Base-by-base conservation (phyloP, 768 basidiomycete genomes). In the Daedaleopsis sinensis region DNA sequence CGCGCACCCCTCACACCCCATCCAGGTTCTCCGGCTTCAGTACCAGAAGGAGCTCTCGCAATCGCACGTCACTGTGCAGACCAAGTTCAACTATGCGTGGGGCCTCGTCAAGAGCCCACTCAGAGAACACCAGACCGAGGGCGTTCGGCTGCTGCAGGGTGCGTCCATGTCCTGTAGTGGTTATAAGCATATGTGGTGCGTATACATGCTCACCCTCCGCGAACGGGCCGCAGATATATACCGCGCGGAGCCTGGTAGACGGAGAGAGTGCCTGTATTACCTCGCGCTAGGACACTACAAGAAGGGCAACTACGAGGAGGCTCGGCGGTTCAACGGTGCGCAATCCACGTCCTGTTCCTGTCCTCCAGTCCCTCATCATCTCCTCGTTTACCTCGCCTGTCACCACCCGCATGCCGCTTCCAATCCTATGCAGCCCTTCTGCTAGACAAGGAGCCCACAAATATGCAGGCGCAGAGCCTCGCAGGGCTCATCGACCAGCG, bases 51-150 rank as follows among this genome's bases (percentile, higher is more conserved):
- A 99, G 73, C 79, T 86, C 19, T 79, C 84, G 0, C 89, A 94
- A 65, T 82, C 86, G 52, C 94, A 96, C 74, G 84, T 97, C 60
- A 94, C 93, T 11, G 84, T 89, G 8, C 97, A 99, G 77, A 96
- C 95, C 43, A 96, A 94, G 73, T 99, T 99, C 80, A 98, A 98
- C 78, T 96, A 90, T 75, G 86, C 93, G 43, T 97, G 96, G 96
- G 96, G 96, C 2, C 80, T 96, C 36, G 93, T 98, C 55, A 98
- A 98, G 80, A 93, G 92, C 68, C 91, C 91, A 13, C 74, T 85
- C 67, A 83, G 85, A 44, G 89, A 92, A 35, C 84, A 97, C 68
- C 95, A 98, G 70, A 91, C 90, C 0, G 92, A 97, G 71, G 97
- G 97, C 21, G 94, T 98, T 51, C 85, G 86, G 65, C 72, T 98